Evolutionary conservation across 495 filamentous ascomycete species (phyloP), one percentile per base, ranked within the genome.

Genomic region (Aspergillus wentii): DNA sequence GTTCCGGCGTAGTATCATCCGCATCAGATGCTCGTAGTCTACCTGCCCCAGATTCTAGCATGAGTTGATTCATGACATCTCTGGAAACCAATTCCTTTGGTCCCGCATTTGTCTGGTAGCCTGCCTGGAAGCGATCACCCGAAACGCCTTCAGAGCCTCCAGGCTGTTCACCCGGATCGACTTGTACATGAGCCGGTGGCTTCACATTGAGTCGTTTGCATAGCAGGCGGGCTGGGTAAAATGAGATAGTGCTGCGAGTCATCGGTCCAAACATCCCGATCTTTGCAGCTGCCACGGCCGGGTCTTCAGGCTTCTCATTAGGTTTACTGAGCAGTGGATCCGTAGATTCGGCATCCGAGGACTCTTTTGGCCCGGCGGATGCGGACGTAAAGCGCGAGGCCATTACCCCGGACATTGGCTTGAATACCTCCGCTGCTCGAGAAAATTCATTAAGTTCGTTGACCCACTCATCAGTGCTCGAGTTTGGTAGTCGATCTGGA

Each of bases 171-270:
- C 54, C 70, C 11, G 75, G 71, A 45, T 86, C 83, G 9, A 71
- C 59, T 41, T 77, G 75, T 11, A 86, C 83, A 66, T 88, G 77
- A 8, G 71, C 72, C 0, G 89, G 88, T 0, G 85, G 81, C 48
- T 75, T 78, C 9, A 97, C 80, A 48, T 87, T 86, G 50, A 97
- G 95, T 14, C 92, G 72, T 61, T 98, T 98, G 64, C 92, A 97
- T 20, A 98, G 59, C 28, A 98, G 59, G 34, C 88, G 71, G 7
- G 84, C 79, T 9, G 94, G 92, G 54, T 80, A 84, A 52, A 94
- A 96, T 5, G 80, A 74, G n/a, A 74, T 43, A 1, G 69, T 66
- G 5, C 70, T 78, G 30, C 92, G 68, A 3, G 92, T 98, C 78
- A 96, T 73, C 2, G 79, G 73, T 0, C 92, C 92, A 59, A 86